These are phyloP conservation scores for Entamoeba histolytica DNA, from an alignment of 208 protist genomes.

Conservation along the genomic window DNA sequence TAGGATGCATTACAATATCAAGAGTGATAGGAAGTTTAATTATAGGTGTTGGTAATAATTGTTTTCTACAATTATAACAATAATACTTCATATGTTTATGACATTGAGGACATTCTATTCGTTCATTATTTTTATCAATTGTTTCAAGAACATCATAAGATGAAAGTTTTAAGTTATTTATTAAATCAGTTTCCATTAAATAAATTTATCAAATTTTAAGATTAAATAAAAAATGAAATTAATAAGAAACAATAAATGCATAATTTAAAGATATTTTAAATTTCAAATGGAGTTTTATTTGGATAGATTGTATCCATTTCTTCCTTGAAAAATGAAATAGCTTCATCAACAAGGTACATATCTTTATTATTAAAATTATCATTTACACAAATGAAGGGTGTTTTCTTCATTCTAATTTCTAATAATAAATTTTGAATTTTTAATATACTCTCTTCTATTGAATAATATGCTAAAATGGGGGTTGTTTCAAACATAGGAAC, in stretches of 20 bases:
- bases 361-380: background rate
- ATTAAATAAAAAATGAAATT: no score
- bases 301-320: background rate
- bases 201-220: no score
- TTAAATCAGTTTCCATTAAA: no score
- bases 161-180: no score
- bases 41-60: background rate
- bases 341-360: background rate
- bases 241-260: no score
- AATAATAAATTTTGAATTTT: background rate
- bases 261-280: no score
- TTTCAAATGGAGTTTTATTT: background rate
- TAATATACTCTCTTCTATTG: background rate
- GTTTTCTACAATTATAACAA: background rate
- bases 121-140: background rate
- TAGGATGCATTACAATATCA: constrained; percentile 5
- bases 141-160: no score
- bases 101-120: background rate
- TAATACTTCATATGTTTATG: background rate
- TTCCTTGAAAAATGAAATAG: background rate
- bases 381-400: background rate
- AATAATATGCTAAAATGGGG: no score
- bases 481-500: background rate
- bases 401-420: background rate
- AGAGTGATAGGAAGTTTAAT: background rate